A percentile compares a stretch with the other conserved stretches of the same genome.
Conservation (phyloP, 345 rosid genomes). For the Luvunga scandens region DNA sequence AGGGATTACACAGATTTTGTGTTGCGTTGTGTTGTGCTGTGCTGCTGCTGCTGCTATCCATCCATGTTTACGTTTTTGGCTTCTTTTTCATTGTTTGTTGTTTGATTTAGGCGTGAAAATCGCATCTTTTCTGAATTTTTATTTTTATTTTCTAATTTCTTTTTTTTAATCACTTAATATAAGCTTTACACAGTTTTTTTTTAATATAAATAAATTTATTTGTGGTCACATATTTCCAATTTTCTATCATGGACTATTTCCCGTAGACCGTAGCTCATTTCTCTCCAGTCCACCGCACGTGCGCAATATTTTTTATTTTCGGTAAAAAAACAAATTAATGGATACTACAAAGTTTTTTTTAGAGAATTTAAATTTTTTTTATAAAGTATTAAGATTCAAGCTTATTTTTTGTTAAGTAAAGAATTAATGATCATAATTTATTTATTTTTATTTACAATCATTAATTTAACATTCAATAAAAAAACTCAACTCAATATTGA, state of each 20-base stretch:
- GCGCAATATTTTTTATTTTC: background rate
- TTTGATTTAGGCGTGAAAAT: background rate
- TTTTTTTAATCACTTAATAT: background rate
- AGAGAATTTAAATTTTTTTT: background rate
- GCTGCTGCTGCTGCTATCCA: background rate
- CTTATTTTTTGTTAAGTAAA: too few relatives aligned
- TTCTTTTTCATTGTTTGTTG: background rate
- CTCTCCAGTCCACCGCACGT: background rate
- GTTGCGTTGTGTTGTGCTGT: background rate
- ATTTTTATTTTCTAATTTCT: too few relatives aligned
- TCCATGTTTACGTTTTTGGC: background rate
- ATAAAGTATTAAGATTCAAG: background rate
- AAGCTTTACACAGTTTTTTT: too few relatives aligned
- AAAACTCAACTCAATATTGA: too few relatives aligned
- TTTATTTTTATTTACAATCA: too few relatives aligned
- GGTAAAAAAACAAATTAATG: background rate
- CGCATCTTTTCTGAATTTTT: background rate
- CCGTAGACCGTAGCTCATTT: background rate
- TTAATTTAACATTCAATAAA: too few relatives aligned
- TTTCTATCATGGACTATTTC: too few relatives aligned
- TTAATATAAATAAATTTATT: too few relatives aligned
- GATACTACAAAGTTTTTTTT: fast-evolving
- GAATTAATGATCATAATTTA: too few relatives aligned
- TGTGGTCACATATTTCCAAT: too few relatives aligned
- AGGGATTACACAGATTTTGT: background rate